Percentiles rank a stretch among this genome's conserved stretches.
Evolutionary conservation across 192 early-diverging fungal genomes (phyloP).

Genomic region (Coemansia sp.): DNA sequence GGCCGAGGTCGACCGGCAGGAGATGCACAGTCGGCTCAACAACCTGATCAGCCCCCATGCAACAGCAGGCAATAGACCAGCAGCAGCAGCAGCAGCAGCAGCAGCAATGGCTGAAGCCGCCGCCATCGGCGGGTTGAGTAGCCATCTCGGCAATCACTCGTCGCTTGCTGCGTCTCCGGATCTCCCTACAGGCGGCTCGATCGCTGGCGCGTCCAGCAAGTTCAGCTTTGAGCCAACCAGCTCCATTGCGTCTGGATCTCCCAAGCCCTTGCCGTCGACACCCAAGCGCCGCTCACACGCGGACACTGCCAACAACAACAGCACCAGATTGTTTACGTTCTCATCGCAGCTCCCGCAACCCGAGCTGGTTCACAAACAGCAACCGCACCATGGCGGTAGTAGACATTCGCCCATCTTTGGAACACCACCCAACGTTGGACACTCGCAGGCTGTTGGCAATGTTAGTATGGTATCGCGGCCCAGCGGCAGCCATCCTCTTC

Average conservation of each 20-base stretch:
- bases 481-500: background rate
- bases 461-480: background rate
- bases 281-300: slow-evolving; percentile 16
- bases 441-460: background rate
- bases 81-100: background rate
- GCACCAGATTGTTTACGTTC: slow-evolving; percentile 39
- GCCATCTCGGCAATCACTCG: background rate
- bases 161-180: slow-evolving; percentile 19
- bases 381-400: background rate
- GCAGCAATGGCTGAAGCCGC: background rate
- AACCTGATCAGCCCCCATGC: slow-evolving; percentile 33
- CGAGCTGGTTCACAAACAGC: slow-evolving; percentile 2
- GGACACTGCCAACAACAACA: background rate
- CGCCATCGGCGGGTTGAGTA: background rate
- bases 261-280: slow-evolving; percentile 43
- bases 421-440: background rate
- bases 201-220: slow-evolving; percentile 25
- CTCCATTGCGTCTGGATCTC: background rate
- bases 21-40: slow-evolving; percentile 45
- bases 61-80: background rate
- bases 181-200: background rate
- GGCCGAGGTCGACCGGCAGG: slow-evolving; percentile 38
- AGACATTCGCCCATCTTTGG: background rate
- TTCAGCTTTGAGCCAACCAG: slow-evolving; percentile 33
- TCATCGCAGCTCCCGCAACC: slow-evolving; percentile 15